Base-by-base conservation (phyloP, 768 basidiomycete species). In the Tricholoma sp. region DNA sequence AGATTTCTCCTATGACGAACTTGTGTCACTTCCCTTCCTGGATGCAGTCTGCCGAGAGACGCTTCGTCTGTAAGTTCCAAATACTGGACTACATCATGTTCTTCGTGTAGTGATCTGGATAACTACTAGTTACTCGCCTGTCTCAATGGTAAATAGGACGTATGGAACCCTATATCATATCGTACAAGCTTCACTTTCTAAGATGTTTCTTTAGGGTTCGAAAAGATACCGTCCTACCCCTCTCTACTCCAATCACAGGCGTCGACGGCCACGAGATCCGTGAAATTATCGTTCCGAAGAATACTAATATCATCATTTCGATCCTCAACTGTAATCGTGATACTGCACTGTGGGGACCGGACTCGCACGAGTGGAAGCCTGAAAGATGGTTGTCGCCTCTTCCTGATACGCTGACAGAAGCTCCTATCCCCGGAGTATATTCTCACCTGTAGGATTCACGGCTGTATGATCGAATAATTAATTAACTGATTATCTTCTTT, bases 341-440 rank as follows among this genome's bases (percentile, higher is more conserved):
- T 60, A 71, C 69, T n/a, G 67, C 67, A 1, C 60, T 80, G 3
- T 82, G 79, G 80, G 81, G 80, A 8, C 62, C 66, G 7, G 79
- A 83, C 57, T 72, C 76, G 2, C 54, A 63, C 18, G 75, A 79
- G 54, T 81, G 79, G 78, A 80, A 79, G 59, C 80, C 79, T 0
- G 78, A 81, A 60, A 66, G 80, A 21, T 82, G 80, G 80, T 67
- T 80, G 1, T 60, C 66, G 2, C 70, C 71, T 1, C 64, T 77
- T n/a, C 79, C 77, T 5, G 63, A 72, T 5, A 51, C 63, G 10
- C 63, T 80, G 2, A 56, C 53, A 1, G 66, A 72, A 11, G 76
- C 76, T 4, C 72, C 67, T 21, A 67, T 78, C 11, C 78, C 79
- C 3, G 78, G 79, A 0, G 64, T 79, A 4, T 81, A 80, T 59